Base-by-base conservation (phyloP, 441 rosid species). In the Populus tomentosa region DNA sequence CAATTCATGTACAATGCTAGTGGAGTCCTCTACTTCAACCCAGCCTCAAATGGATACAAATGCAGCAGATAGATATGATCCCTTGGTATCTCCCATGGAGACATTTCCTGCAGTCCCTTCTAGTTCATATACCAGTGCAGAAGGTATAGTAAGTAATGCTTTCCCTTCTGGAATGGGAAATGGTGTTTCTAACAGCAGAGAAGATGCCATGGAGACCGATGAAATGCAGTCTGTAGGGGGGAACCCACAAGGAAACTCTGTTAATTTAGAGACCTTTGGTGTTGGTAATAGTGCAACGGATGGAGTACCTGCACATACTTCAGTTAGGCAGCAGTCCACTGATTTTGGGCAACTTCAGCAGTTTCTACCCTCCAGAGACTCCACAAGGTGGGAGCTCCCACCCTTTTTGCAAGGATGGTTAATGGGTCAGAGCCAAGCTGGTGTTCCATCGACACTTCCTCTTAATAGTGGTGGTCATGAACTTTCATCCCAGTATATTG, bases 321-420 rank as follows among this genome's bases (percentile, higher is more conserved):
- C 86, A 23, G 77, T 59, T 75, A 84, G 75, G 71, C 73, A 79
- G 73, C 83, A 74, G 35, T 76, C 81, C 74, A 67, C 78, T 24
- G 95, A 87, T 71, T 78, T 80, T 78, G 89, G 86, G 74, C 95
- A 87, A 70, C 79, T 87, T 80, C 88, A 84, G 80, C 89, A 86
- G 70, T 77, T 83, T 75, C 84, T 88, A 36, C 86, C 88, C n/a
- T 79, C 88, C 72, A 83, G 95, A 62, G 95, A 93, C 74, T 90
- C 89, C 76, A 83, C 86, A 30, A 84, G 84, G 79, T 92, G 97
- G 98, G 94, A 92, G 85, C 80, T 92, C 56, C 56, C 56, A 46
- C 95, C 94, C 23, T 94, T 93, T 73, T 74, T 91, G 85, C 94
- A 91, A 80, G 97, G 97, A 80, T 92, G 95, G 97, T 82, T 92